phyloP scores from a whole-genome alignment of 345 rosid species.

The Gossypium sturtianum region DNA sequence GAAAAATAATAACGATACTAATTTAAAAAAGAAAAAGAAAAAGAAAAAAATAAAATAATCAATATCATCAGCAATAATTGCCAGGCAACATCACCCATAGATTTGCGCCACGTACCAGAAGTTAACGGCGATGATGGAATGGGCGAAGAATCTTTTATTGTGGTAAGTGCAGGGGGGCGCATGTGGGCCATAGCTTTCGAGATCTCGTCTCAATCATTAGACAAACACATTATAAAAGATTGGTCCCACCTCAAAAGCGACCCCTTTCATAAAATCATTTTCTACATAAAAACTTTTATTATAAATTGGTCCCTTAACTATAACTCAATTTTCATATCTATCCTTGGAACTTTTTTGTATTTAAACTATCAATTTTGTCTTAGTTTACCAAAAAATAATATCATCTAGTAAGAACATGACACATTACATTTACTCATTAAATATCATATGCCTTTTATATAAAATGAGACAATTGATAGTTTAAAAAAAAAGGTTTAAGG shows the following conservation, averaged over 20 bases:
- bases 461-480: no score
- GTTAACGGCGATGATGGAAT: not conserved
- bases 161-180: not conserved
- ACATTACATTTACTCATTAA: no score
- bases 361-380: no score
- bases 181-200: slow-evolving; percentile 17
- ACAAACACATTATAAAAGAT: slow-evolving; percentile 12
- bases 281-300: not conserved
- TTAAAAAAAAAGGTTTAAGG: no score
- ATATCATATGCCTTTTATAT: no score
- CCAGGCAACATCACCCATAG: not conserved
- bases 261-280: not conserved
- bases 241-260: slow-evolving; percentile 11
- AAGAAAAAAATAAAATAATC: not conserved
- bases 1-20: no score
- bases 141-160: slow-evolving; percentile 19
- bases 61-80: not conserved
- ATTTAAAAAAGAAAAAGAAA: no score
- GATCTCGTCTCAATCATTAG: slow-evolving; percentile 34
- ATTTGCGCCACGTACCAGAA: not conserved
- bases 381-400: no score
- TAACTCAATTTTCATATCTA: not conserved
- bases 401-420: no score
- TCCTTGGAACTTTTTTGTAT: no score
- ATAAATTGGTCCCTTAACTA: not conserved